Evolutionary conservation across 1,284 basidiomycete genomes (phyloP).

Genomic region (Rhodotorula mucilaginosa): DNA sequence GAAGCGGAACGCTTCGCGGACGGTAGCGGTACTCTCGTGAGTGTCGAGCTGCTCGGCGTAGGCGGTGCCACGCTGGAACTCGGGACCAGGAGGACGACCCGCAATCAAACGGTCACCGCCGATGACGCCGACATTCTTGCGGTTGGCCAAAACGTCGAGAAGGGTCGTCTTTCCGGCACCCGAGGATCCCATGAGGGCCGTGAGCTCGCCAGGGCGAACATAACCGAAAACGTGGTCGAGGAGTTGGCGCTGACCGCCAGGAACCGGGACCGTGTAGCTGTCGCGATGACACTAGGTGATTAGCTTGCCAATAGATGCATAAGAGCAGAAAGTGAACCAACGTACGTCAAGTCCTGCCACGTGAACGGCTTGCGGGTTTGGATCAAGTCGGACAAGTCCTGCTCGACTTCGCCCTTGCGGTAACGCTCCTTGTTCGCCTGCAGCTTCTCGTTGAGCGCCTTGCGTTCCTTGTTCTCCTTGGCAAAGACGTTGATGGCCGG

Average conservation of each 20-base stretch:
- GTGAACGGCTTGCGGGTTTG: constrained; percentile 50
- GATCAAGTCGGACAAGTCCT: constrained; percentile 40
- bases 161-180: constrained; percentile 59
- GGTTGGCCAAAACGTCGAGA: constrained; percentile 77
- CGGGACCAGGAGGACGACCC: constrained; percentile 65
- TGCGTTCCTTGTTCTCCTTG: constrained; percentile 44
- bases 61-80: constrained; percentile 69
- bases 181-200: constrained; percentile 69
- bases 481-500: constrained; percentile 48
- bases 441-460: constrained; percentile 42
- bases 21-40: constrained; percentile 53
- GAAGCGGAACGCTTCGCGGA: constrained; percentile 79
- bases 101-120: constrained; percentile 75
- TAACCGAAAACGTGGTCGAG: constrained; percentile 74
- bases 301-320: too few relatives aligned
- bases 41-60: constrained; percentile 39
- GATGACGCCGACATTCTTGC: constrained; percentile 75
- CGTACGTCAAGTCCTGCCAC: constrained; percentile 43
- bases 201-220: constrained; percentile 65
- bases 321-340: too few relatives aligned
- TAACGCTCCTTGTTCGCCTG: constrained; percentile 39
- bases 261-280: constrained; percentile 55
- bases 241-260: constrained; percentile 42
- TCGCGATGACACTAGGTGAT: too few relatives aligned
- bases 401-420: constrained; percentile 41